These are phyloP conservation scores for Ogataea neopini DNA, from an alignment of 805 yeast genomes.

Conservation along the genomic window DNA sequence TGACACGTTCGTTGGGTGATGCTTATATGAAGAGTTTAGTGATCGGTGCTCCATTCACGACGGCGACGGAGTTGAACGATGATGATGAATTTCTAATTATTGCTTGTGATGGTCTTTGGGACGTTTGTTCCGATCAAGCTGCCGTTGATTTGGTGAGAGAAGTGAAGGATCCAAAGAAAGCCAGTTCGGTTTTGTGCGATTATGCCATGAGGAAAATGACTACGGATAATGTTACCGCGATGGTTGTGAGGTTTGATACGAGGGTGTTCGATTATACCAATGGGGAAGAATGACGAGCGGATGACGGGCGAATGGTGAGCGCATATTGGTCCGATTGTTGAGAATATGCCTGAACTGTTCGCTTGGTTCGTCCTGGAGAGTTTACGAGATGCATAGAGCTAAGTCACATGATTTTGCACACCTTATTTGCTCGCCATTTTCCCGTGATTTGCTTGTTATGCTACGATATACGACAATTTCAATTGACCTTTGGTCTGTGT, in stretches of 20 bases:
- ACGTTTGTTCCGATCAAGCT: slow-evolving; percentile 79
- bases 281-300: background rate
- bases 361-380: too few relatives aligned
- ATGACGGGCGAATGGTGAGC: too few relatives aligned
- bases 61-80: slow-evolving; percentile 70
- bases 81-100: slow-evolving; percentile 79
- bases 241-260: slow-evolving; percentile 70
- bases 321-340: too few relatives aligned
- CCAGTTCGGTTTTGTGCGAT: slow-evolving; percentile 66
- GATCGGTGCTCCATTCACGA: slow-evolving; percentile 88
- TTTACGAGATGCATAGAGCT: too few relatives aligned
- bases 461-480: background rate
- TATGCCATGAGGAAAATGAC: slow-evolving; percentile 77
- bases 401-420: too few relatives aligned
- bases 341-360: too few relatives aligned
- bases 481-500: background rate
- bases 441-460: too few relatives aligned
- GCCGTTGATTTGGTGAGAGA: slow-evolving; percentile 74
- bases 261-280: slow-evolving; percentile 38
- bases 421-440: too few relatives aligned
- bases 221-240: slow-evolving; percentile 89
- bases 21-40: slow-evolving; percentile 88
- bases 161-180: slow-evolving; percentile 57
- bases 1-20: slow-evolving; percentile 91
- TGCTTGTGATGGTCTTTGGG: slow-evolving; percentile 98